Conservation (phyloP, 2,329 filamentous ascomycete species). For the Pyricularia pennisetigena region DNA sequence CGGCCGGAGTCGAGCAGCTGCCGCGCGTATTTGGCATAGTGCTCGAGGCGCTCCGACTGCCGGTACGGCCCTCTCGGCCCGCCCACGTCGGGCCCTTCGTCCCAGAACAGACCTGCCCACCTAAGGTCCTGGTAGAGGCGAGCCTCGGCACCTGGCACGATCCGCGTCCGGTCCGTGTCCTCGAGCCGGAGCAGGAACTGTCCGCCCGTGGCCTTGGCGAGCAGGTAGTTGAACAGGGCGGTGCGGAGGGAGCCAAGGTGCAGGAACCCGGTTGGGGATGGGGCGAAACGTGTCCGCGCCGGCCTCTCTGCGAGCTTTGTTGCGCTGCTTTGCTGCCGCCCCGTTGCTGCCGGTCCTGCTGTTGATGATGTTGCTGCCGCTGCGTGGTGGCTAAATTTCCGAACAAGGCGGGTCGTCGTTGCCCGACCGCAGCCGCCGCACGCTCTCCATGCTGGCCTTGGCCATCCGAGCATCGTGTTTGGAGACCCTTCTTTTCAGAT, state of each 20-base stretch:
- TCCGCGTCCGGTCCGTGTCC: slow-evolving; percentile 89
- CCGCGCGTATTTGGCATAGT: slow-evolving; percentile 64
- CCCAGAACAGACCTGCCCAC: slow-evolving; percentile 89
- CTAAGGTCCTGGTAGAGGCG: slow-evolving; percentile 68
- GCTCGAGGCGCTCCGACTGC: slow-evolving; percentile 67
- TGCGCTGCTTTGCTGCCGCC: not conserved
- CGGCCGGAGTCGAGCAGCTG: slow-evolving; percentile 58
- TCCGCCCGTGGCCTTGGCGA: slow-evolving; percentile 79
- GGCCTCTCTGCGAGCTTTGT: slow-evolving; percentile 41
- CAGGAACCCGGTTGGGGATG: slow-evolving; percentile 87
- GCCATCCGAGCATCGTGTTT: not conserved
- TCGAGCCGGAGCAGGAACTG: slow-evolving; percentile 88
- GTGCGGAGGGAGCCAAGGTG: slow-evolving; percentile 88
- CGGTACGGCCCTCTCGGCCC: slow-evolving; percentile 79
- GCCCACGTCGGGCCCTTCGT: slow-evolving; percentile 79
- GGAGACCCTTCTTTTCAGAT: not conserved
- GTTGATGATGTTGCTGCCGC: not conserved
- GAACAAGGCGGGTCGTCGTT: not conserved
- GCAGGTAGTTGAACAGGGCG: slow-evolving; percentile 87
- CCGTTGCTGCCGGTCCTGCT: not conserved
- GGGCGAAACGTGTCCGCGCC: slow-evolving; percentile 79
- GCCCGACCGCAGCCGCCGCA: not conserved
- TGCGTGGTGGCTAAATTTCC: not conserved
- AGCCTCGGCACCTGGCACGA: slow-evolving; percentile 69
- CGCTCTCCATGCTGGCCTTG: not conserved